These are phyloP conservation scores for Ceratocystiopsis brevicomis DNA, from an alignment of 2,329 filamentous ascomycete species.

Conservation along the genomic window DNA sequence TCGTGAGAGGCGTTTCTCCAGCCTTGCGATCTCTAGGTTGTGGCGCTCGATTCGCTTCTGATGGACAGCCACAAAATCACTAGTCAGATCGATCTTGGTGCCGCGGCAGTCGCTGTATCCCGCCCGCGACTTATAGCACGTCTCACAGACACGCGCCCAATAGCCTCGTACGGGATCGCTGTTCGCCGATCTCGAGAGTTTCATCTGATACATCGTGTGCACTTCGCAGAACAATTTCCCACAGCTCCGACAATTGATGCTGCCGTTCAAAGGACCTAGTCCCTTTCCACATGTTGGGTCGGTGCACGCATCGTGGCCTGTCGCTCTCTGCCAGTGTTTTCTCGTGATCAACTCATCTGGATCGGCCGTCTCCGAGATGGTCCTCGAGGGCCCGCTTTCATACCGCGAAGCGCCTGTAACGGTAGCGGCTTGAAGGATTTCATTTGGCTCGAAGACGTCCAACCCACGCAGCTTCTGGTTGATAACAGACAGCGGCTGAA, in stretches of 20 bases:
- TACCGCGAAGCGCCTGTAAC: constrained; percentile 9
- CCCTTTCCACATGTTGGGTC: constrained; percentile 72
- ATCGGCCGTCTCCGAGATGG: constrained; percentile 31
- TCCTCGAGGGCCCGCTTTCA: constrained; percentile 21
- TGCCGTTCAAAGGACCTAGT: constrained; percentile 61
- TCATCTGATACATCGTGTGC: constrained; percentile 99
- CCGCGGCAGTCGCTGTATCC: constrained; percentile 86
- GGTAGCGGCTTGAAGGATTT: constrained; percentile 28
- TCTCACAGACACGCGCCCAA: constrained; percentile 94
- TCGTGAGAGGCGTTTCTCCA: constrained; percentile 84
- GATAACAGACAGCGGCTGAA: constrained; percentile 75
- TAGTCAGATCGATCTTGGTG: constrained; percentile 49
- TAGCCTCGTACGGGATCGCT: constrained; percentile 80
- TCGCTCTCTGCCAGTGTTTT: constrained; percentile 71
- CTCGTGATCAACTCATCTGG: constrained; percentile 81
- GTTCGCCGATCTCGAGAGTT: constrained; percentile 69
- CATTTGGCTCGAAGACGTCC: constrained; percentile 87
- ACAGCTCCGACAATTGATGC: constrained; percentile 83
- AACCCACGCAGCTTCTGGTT: constrained; percentile 88
- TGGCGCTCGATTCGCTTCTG: constrained; percentile 66
- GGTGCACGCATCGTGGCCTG: constrained; percentile 59
- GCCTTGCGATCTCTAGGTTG: constrained; percentile 67
- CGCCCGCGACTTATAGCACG: constrained; percentile 92
- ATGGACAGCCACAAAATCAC: constrained; percentile 50
- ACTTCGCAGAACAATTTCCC: constrained; percentile 89